phyloP scores from a whole-genome alignment of 2,329 filamentous ascomycete genomes.

The Fusarium sp. region DNA sequence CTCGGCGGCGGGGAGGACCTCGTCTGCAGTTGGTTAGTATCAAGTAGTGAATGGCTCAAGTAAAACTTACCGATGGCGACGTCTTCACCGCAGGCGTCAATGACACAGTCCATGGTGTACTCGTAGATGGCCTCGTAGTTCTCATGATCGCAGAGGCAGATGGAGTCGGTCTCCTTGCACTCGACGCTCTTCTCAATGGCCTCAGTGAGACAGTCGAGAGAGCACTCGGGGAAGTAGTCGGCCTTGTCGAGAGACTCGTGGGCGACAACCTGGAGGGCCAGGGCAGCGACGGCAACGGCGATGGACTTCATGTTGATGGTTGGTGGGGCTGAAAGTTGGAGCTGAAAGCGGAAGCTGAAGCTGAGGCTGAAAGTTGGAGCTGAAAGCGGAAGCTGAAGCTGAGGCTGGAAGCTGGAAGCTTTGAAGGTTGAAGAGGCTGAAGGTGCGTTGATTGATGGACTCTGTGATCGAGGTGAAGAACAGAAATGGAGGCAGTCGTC shows the following conservation, averaged over 20 bases:
- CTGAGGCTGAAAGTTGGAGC: background rate
- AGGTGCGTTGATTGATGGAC: background rate
- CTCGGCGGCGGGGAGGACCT: background rate
- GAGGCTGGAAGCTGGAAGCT: background rate
- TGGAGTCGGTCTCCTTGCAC: background rate
- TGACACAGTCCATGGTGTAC: constrained; percentile 2
- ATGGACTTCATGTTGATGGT: constrained; percentile 2
- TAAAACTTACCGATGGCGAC: background rate
- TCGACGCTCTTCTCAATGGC: background rate
- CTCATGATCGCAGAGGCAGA: constrained; percentile 4
- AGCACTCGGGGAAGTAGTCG: constrained; percentile 10
- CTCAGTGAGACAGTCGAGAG: constrained; percentile 1
- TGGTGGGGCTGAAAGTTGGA: background rate
- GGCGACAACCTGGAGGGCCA: background rate
- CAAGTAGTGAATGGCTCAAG: background rate
- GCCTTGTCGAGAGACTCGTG: background rate
- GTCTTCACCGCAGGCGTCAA: constrained; percentile 5
- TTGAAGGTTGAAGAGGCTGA: background rate
- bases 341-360: background rate
- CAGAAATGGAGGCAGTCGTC: background rate
- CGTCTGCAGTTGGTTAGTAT: background rate
- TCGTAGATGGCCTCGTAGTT: constrained; percentile 11
- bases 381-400: background rate
- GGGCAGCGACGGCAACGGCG: background rate
- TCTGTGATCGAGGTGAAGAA: background rate